Evolutionary conservation across 805 yeast genomes (phyloP).

Genomic region (Ogataea zsoltii): DNA sequence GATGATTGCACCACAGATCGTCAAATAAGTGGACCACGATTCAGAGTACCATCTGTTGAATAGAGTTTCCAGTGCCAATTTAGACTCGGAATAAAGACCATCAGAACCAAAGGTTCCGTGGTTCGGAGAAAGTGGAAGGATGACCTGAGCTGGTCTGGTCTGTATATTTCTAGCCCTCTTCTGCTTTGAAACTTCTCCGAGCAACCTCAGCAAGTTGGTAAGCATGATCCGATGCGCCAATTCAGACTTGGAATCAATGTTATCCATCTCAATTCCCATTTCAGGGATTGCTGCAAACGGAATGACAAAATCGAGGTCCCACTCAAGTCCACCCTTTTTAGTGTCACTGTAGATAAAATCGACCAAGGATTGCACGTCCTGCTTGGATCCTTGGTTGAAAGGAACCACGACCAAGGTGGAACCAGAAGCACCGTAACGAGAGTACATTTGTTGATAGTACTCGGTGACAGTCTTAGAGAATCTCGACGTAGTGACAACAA

Average conservation of each 20-base stretch:
- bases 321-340: constrained; percentile 88
- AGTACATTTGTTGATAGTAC: constrained; percentile 90
- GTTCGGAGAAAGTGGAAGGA: constrained; percentile 96
- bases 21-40: constrained; percentile 92
- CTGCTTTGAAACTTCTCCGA: constrained; percentile 86
- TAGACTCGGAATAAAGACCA: constrained; percentile 97
- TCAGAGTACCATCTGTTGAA: constrained; percentile 99
- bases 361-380: constrained; percentile 85
- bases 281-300: constrained; percentile 99
- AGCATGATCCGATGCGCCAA: constrained; percentile 98
- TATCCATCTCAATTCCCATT: constrained; percentile 93
- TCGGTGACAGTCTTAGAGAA: constrained; percentile 94
- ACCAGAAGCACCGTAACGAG: constrained; percentile 90
- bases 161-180: constrained; percentile 75
- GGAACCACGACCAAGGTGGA: constrained; percentile 95
- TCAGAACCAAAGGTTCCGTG: constrained; percentile 99
- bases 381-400: constrained; percentile 96
- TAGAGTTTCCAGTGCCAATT: constrained; percentile 89
- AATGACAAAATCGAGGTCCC: constrained; percentile 95
- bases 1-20: constrained; percentile 96
- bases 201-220: constrained; percentile 87
- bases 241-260: constrained; percentile 92
- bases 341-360: constrained; percentile 81
- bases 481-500: constrained; percentile 93
- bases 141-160: constrained; percentile 98